Conservation (phyloP, 2,329 filamentous ascomycete species). For the Talaromyces sp. region DNA sequence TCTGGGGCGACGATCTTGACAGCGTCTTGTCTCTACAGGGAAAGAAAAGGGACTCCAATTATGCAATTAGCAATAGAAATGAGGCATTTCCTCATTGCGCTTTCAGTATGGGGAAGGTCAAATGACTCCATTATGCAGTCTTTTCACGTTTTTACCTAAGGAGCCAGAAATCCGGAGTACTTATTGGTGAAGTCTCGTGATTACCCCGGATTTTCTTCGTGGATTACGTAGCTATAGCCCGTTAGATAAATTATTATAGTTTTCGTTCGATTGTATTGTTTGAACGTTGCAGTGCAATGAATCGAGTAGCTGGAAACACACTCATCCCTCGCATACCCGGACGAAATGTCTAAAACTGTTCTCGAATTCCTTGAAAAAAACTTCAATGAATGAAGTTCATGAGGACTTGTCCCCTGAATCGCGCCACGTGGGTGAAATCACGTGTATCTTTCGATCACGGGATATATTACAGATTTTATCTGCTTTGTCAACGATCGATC, state of each 20-base stretch:
- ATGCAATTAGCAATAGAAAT: constrained; percentile 6
- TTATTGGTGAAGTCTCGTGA: neutral
- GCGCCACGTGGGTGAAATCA: constrained; percentile 1
- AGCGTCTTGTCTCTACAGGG: neutral
- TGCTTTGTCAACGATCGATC: neutral
- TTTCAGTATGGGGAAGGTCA: neutral
- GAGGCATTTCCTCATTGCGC: constrained; percentile 8
- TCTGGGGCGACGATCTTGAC: constrained; percentile 16
- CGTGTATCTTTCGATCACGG: neutral
- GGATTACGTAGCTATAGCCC: neutral
- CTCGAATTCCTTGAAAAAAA: too few relatives aligned
- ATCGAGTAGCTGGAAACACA: too few relatives aligned
- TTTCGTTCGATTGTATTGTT: neutral
- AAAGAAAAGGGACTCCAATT: neutral
- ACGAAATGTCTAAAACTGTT: neutral
- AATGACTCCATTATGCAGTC: neutral
- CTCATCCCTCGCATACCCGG: neutral
- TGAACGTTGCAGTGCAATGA: neutral
- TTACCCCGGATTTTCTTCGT: constrained; percentile 11
- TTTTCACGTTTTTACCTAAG: neutral
- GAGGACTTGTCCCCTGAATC: neutral
- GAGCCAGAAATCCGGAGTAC: neutral
- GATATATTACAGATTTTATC: neutral
- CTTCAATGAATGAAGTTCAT: too few relatives aligned
- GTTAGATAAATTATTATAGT: neutral